phyloP scores from a whole-genome alignment of 2,329 filamentous ascomycete species.

The Aureobasidium zeae region DNA sequence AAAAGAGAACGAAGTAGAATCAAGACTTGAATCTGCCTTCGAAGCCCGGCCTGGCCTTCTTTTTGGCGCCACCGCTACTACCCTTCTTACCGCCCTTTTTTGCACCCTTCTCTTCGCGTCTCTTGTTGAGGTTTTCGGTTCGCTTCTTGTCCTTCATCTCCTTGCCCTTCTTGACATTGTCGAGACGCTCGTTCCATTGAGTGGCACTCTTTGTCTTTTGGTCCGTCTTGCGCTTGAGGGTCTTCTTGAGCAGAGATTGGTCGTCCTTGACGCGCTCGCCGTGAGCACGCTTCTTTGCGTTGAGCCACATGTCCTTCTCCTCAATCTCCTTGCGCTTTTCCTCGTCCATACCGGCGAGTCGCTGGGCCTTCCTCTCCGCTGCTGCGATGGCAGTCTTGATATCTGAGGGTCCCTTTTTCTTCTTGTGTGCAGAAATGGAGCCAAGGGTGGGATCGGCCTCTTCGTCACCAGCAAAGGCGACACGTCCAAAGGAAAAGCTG shows the following conservation, averaged over 20 bases:
- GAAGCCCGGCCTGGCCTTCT: constrained; percentile 48
- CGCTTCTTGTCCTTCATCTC: constrained; percentile 42
- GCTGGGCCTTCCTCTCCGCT: constrained; percentile 75
- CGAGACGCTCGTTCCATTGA: constrained; percentile 55
- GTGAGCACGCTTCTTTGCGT: constrained; percentile 77
- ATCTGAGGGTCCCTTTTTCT: constrained; percentile 76
- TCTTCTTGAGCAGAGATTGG: constrained; percentile 80
- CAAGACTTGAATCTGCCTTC: constrained; percentile 51
- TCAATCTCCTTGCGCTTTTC: constrained; percentile 77
- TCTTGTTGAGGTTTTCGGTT: constrained; percentile 52
- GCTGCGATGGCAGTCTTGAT: constrained; percentile 76
- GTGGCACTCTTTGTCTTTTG: constrained; percentile 84
- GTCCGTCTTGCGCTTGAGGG: constrained; percentile 84
- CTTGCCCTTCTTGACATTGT: constrained; percentile 38
- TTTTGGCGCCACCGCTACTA: constrained; percentile 42
- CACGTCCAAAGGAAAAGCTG: constrained; percentile 80
- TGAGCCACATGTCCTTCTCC: constrained; percentile 91
- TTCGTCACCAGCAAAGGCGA: constrained; percentile 83
- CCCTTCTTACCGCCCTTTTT: constrained; percentile 70
- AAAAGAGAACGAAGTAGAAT: neutral
- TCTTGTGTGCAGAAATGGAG: constrained; percentile 51
- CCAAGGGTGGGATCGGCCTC: constrained; percentile 63
- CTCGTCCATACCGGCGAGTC: constrained; percentile 64
- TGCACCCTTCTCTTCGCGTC: constrained; percentile 66
- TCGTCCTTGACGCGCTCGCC: constrained; percentile 86